Evolutionary conservation across 1,139 yeast species (phyloP), one percentile per base, ranked within the genome.

Genomic region (Saccharomyces hybrid): DNA sequence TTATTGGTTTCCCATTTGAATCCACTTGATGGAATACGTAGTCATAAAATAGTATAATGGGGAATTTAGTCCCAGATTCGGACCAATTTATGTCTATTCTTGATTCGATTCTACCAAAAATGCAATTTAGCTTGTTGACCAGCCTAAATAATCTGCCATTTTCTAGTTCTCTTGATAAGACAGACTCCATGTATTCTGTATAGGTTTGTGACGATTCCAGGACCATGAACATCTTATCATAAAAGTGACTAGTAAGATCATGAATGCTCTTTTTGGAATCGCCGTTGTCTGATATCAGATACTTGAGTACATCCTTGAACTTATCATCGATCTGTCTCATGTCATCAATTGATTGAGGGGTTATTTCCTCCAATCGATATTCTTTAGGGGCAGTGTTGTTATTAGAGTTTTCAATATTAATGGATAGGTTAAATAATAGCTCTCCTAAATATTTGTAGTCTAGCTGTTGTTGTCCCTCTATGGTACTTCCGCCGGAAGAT

Each of bases 111-210:
- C 95, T 77, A 60, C 87, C 95, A 57, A 85, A 76, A 47, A 90
- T 81, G 61, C 85, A 85, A 64, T 88, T 89, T 51, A 93, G 73
- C 71, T 95, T 93, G 56, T 90, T 77, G 65, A 93, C 73, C 47
- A 95, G 75, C 57, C 99, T 78, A 62, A 91, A 90, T 34, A 93
- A 72, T 56, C 99, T 76, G 4, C 89, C 95, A 70, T 93, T 93
- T 69, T 93, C 99, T 32, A 91, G 73, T 69, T 93, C 98, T 52
- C 80, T 77, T 27, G 82, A 69, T 47, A 95, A 72, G 59, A 82
- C 83, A 2, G 80, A 73, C 68, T 90, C 96, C 60, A 83, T 74
- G 60, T 73, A 78, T 65, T 91, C 97, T 23, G 77, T 74, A 55
- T 76, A 74, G 53, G 76, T 76, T 62, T 85, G 80, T 14, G 86